Evolutionary conservation across 2,329 filamentous ascomycete genomes (phyloP).

Genomic region (Orbilia brochopaga): DNA sequence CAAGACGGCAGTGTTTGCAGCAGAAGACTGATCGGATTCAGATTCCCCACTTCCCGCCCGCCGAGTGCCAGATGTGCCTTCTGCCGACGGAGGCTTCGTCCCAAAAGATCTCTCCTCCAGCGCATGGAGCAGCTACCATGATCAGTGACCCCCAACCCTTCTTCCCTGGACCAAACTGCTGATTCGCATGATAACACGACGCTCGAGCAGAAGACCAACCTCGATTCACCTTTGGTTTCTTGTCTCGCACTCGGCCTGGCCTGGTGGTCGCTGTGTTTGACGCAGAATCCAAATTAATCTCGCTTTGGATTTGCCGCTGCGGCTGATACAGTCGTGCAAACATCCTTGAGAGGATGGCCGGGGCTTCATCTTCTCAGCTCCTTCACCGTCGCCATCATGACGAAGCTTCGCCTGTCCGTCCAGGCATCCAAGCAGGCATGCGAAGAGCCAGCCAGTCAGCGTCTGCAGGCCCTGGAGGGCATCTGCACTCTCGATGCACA

Average conservation of each 20-base stretch:
- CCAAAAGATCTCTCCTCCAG: not conserved
- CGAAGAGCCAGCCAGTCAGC: too few species aligned
- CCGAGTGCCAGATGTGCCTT: not conserved
- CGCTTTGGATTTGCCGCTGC: conserved; percentile 34
- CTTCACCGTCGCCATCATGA: too few species aligned
- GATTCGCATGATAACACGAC: not conserved
- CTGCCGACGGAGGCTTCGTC: not conserved
- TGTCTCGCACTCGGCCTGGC: not conserved
- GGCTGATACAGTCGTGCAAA: conserved; percentile 23
- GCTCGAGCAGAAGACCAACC: too few species aligned
- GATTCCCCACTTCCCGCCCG: not conserved
- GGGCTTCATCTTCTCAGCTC: too few species aligned
- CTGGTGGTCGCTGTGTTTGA: not conserved
- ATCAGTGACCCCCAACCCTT: not conserved
- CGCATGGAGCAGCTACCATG: not conserved
- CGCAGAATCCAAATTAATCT: not conserved
- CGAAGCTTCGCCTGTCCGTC: too few species aligned
- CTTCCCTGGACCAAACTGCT: not conserved
- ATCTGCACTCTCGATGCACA: too few species aligned
- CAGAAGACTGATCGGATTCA: not conserved
- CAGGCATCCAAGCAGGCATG: too few species aligned
- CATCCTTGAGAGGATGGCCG: not conserved
- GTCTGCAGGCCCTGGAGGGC: too few species aligned
- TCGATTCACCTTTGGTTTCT: not conserved
- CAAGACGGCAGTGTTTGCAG: not conserved